Percentiles rank a stretch among this genome's conserved stretches.
phyloP scores from a whole-genome alignment of 371 early-diverging fungal genomes.

The Apophysomyces elegans region DNA sequence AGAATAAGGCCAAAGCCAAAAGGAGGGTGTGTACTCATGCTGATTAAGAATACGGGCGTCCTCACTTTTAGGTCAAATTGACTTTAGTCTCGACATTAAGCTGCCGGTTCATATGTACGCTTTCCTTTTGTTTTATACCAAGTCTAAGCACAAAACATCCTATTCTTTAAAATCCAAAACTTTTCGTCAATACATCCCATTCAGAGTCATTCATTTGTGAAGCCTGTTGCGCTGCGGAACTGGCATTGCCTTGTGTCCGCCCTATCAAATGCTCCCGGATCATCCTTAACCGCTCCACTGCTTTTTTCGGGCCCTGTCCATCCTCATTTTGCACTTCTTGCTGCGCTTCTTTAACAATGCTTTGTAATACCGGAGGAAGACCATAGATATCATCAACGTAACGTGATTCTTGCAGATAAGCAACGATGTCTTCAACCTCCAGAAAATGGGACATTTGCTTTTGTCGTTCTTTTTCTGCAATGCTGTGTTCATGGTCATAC shows the following conservation, averaged over 20 bases:
- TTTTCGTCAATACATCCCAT: constrained; percentile 23
- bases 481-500: constrained; percentile 36
- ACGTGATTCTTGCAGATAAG: constrained; percentile 31
- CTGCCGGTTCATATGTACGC: too few relatives aligned
- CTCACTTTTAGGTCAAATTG: too few relatives aligned
- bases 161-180: neutral
- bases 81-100: too few relatives aligned
- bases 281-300: constrained; percentile 41
- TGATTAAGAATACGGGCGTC: too few relatives aligned
- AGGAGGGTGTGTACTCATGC: too few relatives aligned
- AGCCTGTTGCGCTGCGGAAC: constrained; percentile 32
- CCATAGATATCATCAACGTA: constrained; percentile 50
- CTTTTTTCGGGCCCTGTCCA: constrained; percentile 14
- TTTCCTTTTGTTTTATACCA: too few relatives aligned
- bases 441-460: constrained; percentile 23
- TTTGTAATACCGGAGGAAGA: constrained; percentile 30
- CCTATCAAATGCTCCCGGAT: constrained; percentile 44
- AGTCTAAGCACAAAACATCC: too few relatives aligned
- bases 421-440: constrained; percentile 41
- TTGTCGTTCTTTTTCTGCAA: constrained; percentile 29
- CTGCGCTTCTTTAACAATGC: constrained; percentile 37
- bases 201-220: constrained; percentile 30
- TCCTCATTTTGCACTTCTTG: constrained; percentile 25
- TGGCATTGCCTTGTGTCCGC: constrained; percentile 25
- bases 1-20: too few relatives aligned